phyloP scores from a whole-genome alignment of 441 rosid species.

The Mallotus repandus region DNA sequence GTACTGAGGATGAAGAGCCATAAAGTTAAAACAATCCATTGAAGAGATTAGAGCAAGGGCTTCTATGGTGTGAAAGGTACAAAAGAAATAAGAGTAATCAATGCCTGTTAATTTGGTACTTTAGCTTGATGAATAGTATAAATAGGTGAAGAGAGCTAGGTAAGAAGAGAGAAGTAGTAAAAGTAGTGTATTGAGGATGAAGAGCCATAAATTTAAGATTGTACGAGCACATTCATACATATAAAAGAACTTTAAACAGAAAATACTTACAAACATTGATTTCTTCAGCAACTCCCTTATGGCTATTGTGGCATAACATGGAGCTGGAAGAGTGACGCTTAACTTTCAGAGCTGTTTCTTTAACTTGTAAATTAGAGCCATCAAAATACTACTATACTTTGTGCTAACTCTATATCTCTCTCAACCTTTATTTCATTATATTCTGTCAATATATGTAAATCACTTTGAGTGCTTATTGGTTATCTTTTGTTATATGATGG shows the following conservation, averaged over 20 bases:
- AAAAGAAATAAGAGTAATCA: too few relatives aligned
- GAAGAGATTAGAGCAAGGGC: conserved; percentile 48
- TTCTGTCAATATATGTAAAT: conserved; percentile 21
- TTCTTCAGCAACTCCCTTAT: conserved; percentile 90
- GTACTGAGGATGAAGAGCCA: conserved; percentile 32
- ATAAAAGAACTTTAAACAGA: not conserved
- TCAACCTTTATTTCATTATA: conserved; percentile 28
- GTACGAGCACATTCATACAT: not conserved
- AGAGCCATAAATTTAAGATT: conserved; percentile 2
- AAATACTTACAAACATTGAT: conserved; percentile 80
- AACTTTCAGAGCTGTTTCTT: conserved; percentile 73
- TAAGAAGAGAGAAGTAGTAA: too few relatives aligned
- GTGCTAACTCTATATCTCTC: conserved; percentile 25
- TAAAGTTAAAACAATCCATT: conserved; percentile 43
- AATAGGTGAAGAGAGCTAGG: too few relatives aligned
- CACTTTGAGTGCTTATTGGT: conserved; percentile 25
- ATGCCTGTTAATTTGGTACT: too few relatives aligned
- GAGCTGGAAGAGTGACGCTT: conserved; percentile 84
- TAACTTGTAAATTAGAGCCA: conserved; percentile 33
- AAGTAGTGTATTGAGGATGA: too few relatives aligned
- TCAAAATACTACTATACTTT: conserved; percentile 15
- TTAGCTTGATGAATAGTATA: too few relatives aligned
- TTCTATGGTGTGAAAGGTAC: conserved; percentile 33
- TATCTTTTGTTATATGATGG: conserved; percentile 28
- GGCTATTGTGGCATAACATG: conserved; percentile 98